Base-by-base conservation (phyloP, 805 yeast genomes). In the Metschnikowia continentalis region DNA sequence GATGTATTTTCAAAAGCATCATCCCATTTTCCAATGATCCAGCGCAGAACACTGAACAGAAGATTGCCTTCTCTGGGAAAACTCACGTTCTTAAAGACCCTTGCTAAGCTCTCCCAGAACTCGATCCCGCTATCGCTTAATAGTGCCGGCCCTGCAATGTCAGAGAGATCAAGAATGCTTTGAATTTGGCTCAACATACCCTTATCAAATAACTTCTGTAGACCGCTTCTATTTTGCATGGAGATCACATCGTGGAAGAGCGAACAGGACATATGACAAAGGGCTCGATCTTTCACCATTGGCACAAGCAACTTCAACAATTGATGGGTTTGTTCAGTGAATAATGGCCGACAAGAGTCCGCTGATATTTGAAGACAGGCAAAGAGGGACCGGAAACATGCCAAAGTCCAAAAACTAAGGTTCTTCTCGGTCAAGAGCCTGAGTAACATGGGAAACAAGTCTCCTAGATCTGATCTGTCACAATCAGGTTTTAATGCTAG, bases 91-190 rank as follows among this genome's bases (percentile, higher is more conserved):
- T 65, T 67, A 15, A 78, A 70, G 8, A 77, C 59, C 3, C 62
- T 61, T 14, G 73, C 63, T 3, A 79, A 54, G 0, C 70, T 56
- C 10, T 20, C n/a, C 46, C 46, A 42, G n/a, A 42, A 42, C 11
- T 32, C 38, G n/a, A 42, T 10, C 5, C 46, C 46, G 17, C 32
- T 42, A 30, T 42, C 20, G 38, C 46, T 42, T 23, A 42, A 15
- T 1, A 54, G 22, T 1, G 66, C 60, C 2, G 94, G 92, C 0
- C 92, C 92, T 61, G 78, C 79, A 0, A 83, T 68, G 42, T 80
- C 85, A 0, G 87, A 68, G 5, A 78, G 61, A 35, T 83, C 86
- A 43, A 79, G 66, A 1, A 82, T 47, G 30, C 77, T 77, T 39
- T 76, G 78, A 32, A 83, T 63, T 53, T 78, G 80, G 41, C 72